Conservation (phyloP, 1,284 basidiomycete genomes). For the Leccinum insigne region DNA sequence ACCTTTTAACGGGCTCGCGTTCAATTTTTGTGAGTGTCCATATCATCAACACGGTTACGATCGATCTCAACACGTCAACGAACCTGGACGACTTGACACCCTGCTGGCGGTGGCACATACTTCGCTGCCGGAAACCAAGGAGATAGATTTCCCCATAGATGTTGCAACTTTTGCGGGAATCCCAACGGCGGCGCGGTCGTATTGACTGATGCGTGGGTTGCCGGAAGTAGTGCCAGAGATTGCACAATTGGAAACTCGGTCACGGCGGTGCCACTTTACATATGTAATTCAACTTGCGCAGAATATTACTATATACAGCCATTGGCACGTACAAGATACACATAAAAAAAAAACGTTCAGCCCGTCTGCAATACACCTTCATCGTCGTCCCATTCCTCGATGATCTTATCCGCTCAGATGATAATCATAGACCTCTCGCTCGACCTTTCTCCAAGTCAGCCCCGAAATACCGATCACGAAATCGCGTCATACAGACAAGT, state of each 20-base stretch:
- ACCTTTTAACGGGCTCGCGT: too few relatives aligned
- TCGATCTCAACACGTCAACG: neutral
- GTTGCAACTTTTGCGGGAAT: neutral
- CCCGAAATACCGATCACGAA: slow-evolving; percentile 75
- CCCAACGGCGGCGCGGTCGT: neutral
- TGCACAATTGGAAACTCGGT: neutral
- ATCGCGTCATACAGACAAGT: slow-evolving; percentile 66
- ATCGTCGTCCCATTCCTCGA: too few relatives aligned
- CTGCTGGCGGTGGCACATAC: neutral
- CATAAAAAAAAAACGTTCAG: too few relatives aligned
- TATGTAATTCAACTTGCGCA: too few relatives aligned
- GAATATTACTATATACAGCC: too few relatives aligned
- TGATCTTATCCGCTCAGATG: slow-evolving; percentile 52
- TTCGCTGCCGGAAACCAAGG: neutral
- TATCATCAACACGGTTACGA: neutral
- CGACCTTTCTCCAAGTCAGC: slow-evolving; percentile 74
- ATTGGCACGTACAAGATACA: too few relatives aligned
- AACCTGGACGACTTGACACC: neutral
- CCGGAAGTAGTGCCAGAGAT: neutral
- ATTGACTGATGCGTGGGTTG: neutral
- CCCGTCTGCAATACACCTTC: too few relatives aligned
- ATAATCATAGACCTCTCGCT: slow-evolving; percentile 76
- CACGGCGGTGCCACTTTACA: too few relatives aligned
- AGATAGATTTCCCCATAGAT: neutral
- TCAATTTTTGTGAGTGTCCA: neutral